Evolutionary conservation across 805 yeast genomes (phyloP).

Genomic region (Kazachstania africana): DNA sequence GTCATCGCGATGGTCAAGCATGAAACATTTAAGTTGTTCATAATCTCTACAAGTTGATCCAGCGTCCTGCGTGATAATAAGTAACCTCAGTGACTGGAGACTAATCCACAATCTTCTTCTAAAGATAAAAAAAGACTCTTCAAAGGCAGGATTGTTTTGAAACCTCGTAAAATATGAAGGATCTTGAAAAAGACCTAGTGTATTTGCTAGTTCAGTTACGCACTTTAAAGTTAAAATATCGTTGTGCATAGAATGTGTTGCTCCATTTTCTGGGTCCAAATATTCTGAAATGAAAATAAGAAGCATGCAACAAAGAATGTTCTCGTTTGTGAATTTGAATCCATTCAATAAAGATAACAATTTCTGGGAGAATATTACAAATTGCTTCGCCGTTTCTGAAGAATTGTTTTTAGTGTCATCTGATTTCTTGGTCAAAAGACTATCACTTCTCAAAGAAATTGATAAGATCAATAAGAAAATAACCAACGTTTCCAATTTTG

Average conservation of each 20-base stretch:
- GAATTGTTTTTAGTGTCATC: slow-evolving; percentile 1
- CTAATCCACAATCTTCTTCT: slow-evolving; percentile 13
- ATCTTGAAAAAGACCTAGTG: slow-evolving; percentile 9
- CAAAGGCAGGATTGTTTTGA: slow-evolving; percentile 1
- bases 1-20: background rate
- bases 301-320: slow-evolving; percentile 5
- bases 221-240: slow-evolving; percentile 5
- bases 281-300: slow-evolving; percentile 7
- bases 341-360: slow-evolving; percentile 8
- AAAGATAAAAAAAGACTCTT: slow-evolving; percentile 1
- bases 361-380: slow-evolving; percentile 5
- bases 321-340: slow-evolving; percentile 9
- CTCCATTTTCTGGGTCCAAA: slow-evolving; percentile 7
- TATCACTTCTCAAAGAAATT: slow-evolving; percentile 3
- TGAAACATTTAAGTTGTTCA: slow-evolving; percentile 5
- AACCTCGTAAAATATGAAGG: slow-evolving; percentile 5
- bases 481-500: slow-evolving; percentile 5
- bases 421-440: background rate
- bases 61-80: slow-evolving; percentile 6
- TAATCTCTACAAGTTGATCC: slow-evolving; percentile 1
- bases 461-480: slow-evolving; percentile 4
- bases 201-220: slow-evolving; percentile 3
- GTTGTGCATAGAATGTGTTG: slow-evolving; percentile 3
- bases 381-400: slow-evolving; percentile 5
- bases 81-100: slow-evolving; percentile 8